phyloP scores from a whole-genome alignment of 805 yeast genomes.

The Soucietia sequanensis region DNA sequence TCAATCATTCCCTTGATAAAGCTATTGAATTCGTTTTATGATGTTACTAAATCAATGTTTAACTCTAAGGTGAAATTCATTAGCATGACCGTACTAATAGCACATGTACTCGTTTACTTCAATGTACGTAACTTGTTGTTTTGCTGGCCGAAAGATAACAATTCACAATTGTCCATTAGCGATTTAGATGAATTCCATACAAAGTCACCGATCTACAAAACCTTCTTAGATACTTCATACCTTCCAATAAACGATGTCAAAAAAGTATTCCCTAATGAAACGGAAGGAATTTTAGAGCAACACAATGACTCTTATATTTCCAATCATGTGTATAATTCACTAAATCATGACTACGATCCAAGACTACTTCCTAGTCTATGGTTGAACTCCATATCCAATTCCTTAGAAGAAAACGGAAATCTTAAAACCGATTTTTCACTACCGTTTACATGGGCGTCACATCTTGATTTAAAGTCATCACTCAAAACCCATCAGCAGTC shows the following conservation, averaged over 20 bases:
- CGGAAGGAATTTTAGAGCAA: background rate
- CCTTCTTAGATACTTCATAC: background rate
- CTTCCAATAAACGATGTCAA: background rate
- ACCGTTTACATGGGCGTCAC: constrained; percentile 32
- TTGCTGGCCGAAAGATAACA: too few species aligned
- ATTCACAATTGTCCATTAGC: background rate
- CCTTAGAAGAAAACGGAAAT: constrained; percentile 10
- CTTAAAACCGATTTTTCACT: constrained; percentile 19
- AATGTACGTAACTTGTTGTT: background rate
- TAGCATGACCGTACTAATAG: background rate
- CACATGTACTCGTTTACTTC: background rate
- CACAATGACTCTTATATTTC: background rate
- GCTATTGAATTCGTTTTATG: too few species aligned
- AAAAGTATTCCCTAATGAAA: background rate
- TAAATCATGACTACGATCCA: constrained; percentile 21
- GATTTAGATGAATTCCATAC: background rate
- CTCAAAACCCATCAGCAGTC: too few species aligned
- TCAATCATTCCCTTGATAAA: too few species aligned
- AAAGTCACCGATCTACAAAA: background rate
- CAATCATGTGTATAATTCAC: background rate
- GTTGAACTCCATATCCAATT: constrained; percentile 7
- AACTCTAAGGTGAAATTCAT: background rate
- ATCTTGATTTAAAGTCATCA: constrained; percentile 15
- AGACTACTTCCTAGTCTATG: constrained; percentile 29
- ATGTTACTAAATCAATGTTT: too few species aligned